Base-by-base conservation (phyloP, 495 filamentous ascomycete genomes). In the Parathielavia hyrcaniae region DNA sequence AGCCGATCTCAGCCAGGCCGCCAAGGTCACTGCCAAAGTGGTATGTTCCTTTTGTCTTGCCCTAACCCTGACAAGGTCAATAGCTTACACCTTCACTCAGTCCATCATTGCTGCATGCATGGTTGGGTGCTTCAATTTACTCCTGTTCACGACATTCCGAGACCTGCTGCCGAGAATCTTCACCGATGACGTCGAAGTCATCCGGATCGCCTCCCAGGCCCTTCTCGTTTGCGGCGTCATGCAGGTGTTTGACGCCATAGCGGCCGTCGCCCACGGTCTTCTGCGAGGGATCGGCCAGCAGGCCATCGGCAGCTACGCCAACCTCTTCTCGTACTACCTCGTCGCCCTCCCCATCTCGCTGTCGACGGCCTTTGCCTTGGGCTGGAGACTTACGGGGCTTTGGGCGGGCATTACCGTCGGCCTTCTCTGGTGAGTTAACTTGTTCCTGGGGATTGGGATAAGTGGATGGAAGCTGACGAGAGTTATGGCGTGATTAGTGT, bases 241-340 rank as follows among this genome's bases (percentile, higher is more conserved):
- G 72, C 88, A 95, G 69, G 78, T 90, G 5, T 88, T 90, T 60
- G 89, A 95, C 61, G 79, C 86, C 1, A 64, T 90, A 22, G 83
- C 87, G 0, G 76, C 82, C 5, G 85, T 81, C 60, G 87, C 83
- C 59, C 88, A 89, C 59, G 89, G 89, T 32, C 76, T 91, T 26
- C 75, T 95, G n/a, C 79, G 89, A 17, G 89, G 89, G 10, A 72
- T 89, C 16, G 89, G 89, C 4, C 75, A 83, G 44, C 89, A 95
- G 64, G 84, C 87, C 53, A 78, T 95, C 32, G 89, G 89, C 1
- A 86, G 88, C 1, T 91, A 87, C 63, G 81, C 90, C 14, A 87
- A 86, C 59, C 64, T 95, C 0, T 83, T 90, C 61, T 84, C 83
- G 34, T 95, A 92, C 71, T 95, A 95, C 73, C 75, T 74, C 6